Base-by-base conservation (phyloP, 164 flowering plant genomes). In the Aristolochia californica region DNA sequence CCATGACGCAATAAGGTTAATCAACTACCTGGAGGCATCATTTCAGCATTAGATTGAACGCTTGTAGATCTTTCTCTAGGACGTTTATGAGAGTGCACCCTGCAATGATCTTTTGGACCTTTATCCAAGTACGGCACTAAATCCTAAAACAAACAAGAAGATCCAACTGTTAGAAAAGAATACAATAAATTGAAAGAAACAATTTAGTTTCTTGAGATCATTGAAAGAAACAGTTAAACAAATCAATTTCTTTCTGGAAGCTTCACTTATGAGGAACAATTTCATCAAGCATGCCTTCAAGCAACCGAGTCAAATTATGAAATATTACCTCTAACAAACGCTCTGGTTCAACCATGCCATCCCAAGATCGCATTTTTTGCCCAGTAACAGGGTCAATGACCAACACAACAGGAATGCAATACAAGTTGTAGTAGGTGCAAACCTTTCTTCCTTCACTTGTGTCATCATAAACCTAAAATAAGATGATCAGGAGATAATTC, bases 381-480 rank as follows among this genome's bases (percentile, higher is more conserved):
- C 99, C 99, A 0, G 99, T 94, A 48, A 88, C 75, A 38, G 99
- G 99, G 55, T 94, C 99, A 66, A 94, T 78, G 23, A 94, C 80
- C 49, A 94, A 82, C 61, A 90, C 75, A 26, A 76, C 91, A 59
- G 99, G 97, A 62, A 77, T 73, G 24, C 84, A 74, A 21, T 82
- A 86, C 71, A 88, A 50, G 59, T 81, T 83, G 81, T 94, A 94
- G 63, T 88, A 94, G 26, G 94, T 90, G 79, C 95, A 84, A 10
- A 90, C 95, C 61, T 94, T 94, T 68, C 70, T 78, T 44, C 99
- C 99, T 69, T 94, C 96, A 64, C 81, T 84, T 24, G 94, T 75
- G 68, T 90, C 97, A 68, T 94, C 94, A 74, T 88, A 79, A 14
- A 83, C 88, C 99, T 94, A 66, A 20, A 40, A 44, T n/a, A 57